These are phyloP conservation scores for Coemansia erecta DNA, from an alignment of 192 early-diverging fungal genomes.

Conservation along the genomic window DNA sequence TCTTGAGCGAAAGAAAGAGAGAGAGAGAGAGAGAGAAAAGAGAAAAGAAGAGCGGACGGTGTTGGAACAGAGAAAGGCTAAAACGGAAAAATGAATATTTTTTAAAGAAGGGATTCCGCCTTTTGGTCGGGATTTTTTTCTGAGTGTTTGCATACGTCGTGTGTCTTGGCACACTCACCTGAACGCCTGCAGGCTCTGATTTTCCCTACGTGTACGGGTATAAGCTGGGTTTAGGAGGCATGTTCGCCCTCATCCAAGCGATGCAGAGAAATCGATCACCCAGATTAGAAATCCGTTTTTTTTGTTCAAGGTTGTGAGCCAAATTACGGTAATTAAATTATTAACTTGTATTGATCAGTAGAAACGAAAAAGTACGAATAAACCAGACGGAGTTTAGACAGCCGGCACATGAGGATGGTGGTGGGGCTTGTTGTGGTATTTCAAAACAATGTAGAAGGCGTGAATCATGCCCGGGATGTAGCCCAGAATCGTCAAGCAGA, in stretches of 20 bases:
- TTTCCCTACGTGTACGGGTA: too few relatives aligned
- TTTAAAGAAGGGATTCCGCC: background rate
- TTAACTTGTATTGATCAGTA: background rate
- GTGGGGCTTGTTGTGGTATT: background rate
- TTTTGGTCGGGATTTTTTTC: background rate
- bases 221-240: background rate
- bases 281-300: background rate
- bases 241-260: background rate
- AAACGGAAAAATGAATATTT: background rate
- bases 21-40: slow-evolving; percentile 10
- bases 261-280: background rate
- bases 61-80: background rate
- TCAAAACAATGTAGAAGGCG: slow-evolving; percentile 61
- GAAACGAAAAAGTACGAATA: background rate
- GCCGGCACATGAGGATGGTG: too few relatives aligned
- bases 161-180: too few relatives aligned
- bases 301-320: background rate
- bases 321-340: background rate
- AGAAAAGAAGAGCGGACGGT: background rate
- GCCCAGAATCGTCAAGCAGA: slow-evolving; percentile 66
- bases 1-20: background rate
- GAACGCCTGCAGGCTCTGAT: too few relatives aligned
- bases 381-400: background rate
- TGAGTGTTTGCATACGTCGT: too few relatives aligned
- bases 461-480: slow-evolving; percentile 69